A percentile compares a stretch with the other conserved stretches of the same genome.
These are phyloP conservation scores for Capsella rubella DNA, from an alignment of 441 rosid species.

Conservation along the genomic window DNA sequence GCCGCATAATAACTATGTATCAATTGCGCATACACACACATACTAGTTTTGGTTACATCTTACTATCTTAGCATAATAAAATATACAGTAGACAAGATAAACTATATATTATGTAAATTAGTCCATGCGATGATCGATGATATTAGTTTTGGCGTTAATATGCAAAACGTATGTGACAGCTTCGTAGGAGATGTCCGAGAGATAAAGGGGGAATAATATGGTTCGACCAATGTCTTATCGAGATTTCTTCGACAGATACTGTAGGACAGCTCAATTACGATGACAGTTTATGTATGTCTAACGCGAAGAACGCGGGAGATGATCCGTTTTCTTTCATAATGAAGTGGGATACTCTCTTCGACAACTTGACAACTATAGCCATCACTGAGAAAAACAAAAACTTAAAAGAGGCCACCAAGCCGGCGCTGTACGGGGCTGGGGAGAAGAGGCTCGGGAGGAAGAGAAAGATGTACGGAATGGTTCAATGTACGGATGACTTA, in stretches of 20 bases:
- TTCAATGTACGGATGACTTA: conserved; percentile 56
- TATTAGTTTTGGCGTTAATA: background rate
- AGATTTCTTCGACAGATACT: conserved; percentile 49
- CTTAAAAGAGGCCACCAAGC: background rate
- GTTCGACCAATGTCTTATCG: conserved; percentile 67
- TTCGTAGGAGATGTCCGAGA: conserved; percentile 52
- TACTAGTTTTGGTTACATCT: background rate
- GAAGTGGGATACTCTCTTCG: conserved; percentile 29
- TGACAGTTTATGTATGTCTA: conserved; percentile 56
- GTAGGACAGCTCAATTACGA: conserved; percentile 52
- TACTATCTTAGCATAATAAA: background rate
- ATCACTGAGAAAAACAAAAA: conserved; percentile 24
- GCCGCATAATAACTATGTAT: background rate
- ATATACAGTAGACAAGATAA: background rate
- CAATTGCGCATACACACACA: background rate
- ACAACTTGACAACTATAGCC: background rate
- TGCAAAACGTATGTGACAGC: conserved; percentile 9
- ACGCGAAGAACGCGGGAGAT: conserved; percentile 34
- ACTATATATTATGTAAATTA: background rate
- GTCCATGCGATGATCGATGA: background rate
- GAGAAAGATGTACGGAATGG: conserved; percentile 55
- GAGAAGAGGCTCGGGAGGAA: conserved; percentile 34
- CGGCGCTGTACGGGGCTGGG: conserved; percentile 41
- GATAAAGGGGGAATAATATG: conserved; percentile 66
- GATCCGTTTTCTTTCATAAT: conserved; percentile 39